These are phyloP conservation scores for Clarkia xantiana DNA, from an alignment of 345 rosid species.

Conservation along the genomic window DNA sequence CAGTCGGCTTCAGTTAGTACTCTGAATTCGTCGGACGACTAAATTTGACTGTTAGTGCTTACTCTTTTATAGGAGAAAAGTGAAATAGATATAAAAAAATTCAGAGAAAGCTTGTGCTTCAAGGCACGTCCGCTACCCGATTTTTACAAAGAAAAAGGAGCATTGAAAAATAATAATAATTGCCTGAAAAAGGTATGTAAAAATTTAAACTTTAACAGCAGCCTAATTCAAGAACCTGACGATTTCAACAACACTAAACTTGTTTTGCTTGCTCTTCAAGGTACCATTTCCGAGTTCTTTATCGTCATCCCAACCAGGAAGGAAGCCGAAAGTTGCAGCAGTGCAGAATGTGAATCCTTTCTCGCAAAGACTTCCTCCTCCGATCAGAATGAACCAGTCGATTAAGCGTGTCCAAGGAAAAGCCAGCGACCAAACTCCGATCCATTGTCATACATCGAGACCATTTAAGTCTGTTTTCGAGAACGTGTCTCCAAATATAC, in stretches of 20 bases:
- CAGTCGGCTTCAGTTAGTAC: too few species aligned
- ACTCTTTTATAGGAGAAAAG: slow-evolving; percentile 39
- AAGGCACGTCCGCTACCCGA: slow-evolving; percentile 85
- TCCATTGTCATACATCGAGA: slow-evolving; percentile 13
- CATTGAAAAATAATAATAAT: slow-evolving; percentile 15
- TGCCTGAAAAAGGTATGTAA: slow-evolving; percentile 28
- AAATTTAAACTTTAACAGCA: not conserved
- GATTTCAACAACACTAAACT: too few species aligned
- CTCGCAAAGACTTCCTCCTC: not conserved
- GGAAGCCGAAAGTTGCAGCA: slow-evolving; percentile 9
- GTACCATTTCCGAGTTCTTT: not conserved
- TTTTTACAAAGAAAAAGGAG: slow-evolving; percentile 53
- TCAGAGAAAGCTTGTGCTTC: slow-evolving; percentile 62
- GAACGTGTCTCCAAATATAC: slow-evolving; percentile 35
- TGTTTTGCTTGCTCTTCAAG: too few species aligned
- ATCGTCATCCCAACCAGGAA: slow-evolving; percentile 13
- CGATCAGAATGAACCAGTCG: slow-evolving; percentile 11
- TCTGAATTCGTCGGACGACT: too few species aligned
- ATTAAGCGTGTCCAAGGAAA: slow-evolving; percentile 16
- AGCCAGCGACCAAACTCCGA: slow-evolving; percentile 11
- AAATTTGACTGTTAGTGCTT: not conserved
- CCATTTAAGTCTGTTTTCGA: slow-evolving; percentile 10
- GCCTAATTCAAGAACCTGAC: not conserved
- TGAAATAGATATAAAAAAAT: slow-evolving; percentile 49
- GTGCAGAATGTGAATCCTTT: not conserved